Percentiles rank a stretch among this genome's conserved stretches.
These are phyloP conservation scores for Uronychia setigera DNA, from an alignment of 73 alveolate genomes.

Conservation along the genomic window DNA sequence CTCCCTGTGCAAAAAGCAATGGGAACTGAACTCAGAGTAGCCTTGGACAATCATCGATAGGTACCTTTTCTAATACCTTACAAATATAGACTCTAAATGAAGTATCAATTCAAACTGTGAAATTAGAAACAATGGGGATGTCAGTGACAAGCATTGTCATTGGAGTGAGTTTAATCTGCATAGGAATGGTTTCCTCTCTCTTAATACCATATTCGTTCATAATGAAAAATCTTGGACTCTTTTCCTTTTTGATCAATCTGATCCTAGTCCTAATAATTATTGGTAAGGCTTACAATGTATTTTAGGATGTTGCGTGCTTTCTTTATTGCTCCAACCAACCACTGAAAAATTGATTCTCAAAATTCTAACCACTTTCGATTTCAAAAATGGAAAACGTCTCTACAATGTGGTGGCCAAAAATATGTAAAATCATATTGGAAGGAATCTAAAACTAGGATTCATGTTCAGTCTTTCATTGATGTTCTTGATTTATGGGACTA, in stretches of 20 bases:
- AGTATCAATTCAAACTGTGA: background rate
- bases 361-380: background rate
- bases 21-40: background rate
- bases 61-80: background rate
- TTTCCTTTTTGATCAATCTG: background rate
- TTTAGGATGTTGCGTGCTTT: background rate
- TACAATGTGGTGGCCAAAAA: background rate
- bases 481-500: background rate
- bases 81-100: background rate
- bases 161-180: background rate
- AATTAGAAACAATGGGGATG: background rate
- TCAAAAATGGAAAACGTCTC: background rate
- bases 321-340: background rate
- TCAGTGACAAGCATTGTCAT: background rate
- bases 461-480: background rate
- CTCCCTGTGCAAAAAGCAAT: background rate
- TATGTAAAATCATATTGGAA: background rate
- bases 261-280: background rate
- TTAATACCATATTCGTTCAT: background rate
- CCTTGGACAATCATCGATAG: background rate
- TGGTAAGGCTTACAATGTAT: too few species aligned
- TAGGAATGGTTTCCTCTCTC: background rate
- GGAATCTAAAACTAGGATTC: background rate
- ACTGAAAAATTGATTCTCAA: background rate
- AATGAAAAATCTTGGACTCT: background rate